Conservation (phyloP, 2,329 filamentous ascomycete species). For the Bipolaris gigantea region DNA sequence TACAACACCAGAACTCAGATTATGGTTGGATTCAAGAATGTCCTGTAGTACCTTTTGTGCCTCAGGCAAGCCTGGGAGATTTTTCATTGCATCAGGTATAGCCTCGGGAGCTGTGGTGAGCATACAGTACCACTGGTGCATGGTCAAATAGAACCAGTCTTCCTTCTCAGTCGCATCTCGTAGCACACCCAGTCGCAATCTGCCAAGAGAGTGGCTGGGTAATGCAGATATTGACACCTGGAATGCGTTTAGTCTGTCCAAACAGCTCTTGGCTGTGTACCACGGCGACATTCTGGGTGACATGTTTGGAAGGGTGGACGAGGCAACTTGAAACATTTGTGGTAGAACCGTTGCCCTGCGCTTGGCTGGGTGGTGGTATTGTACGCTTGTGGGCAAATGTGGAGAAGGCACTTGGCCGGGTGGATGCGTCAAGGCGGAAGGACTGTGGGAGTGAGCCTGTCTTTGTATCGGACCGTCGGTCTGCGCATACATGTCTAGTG, state of each 20-base stretch:
- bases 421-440: neutral
- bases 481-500: slow-evolving; percentile 4
- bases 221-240: neutral
- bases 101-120: slow-evolving; percentile 33
- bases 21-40: slow-evolving; percentile 52
- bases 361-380: neutral
- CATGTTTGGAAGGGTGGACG: neutral
- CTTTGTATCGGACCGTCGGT: slow-evolving; percentile 4
- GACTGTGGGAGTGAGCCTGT: slow-evolving; percentile 4
- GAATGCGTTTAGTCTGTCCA: slow-evolving; percentile 11
- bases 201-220: slow-evolving; percentile 7
- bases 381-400: slow-evolving; percentile 7
- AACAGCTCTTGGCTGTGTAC: slow-evolving; percentile 19
- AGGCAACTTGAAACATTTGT: slow-evolving; percentile 5
- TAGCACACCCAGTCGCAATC: slow-evolving; percentile 27
- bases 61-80: slow-evolving; percentile 31
- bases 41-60: slow-evolving; percentile 46
- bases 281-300: slow-evolving; percentile 3
- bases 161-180: slow-evolving; percentile 39
- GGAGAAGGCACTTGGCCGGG: slow-evolving; percentile 8
- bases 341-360: slow-evolving; percentile 7
- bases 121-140: slow-evolving; percentile 38
- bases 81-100: slow-evolving; percentile 45
- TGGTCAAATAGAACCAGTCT: slow-evolving; percentile 36
- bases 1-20: slow-evolving; percentile 46